A percentile compares a stretch with the other conserved stretches of the same genome.
Evolutionary conservation across 257 asterid genomes (phyloP).

Genomic region (Solanum pinnatisectum): DNA sequence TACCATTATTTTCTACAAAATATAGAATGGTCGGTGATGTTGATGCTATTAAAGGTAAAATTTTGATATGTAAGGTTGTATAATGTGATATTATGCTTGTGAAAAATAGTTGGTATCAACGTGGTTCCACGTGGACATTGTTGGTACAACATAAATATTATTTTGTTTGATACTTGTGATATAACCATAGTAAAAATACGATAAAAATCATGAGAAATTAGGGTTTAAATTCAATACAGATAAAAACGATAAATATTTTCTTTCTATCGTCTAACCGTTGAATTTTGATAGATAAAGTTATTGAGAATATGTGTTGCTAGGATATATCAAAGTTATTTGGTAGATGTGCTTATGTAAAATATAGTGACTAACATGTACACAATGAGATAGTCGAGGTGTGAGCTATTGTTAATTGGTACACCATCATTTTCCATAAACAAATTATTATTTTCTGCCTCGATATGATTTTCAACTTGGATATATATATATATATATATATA

Average conservation of each 20-base stretch:
- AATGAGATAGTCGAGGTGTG: background rate
- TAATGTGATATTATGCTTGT: background rate
- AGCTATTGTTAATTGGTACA: accelerated
- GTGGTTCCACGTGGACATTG: background rate
- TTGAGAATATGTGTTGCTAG: background rate
- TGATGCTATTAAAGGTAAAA: background rate
- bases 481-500: too few relatives aligned
- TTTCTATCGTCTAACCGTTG: background rate
- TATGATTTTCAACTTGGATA: background rate
- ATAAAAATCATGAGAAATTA: background rate
- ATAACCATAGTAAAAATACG: background rate
- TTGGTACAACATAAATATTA: background rate
- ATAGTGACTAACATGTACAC: background rate
- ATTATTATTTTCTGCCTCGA: too few relatives aligned
- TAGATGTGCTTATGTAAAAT: background rate
- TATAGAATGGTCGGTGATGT: background rate
- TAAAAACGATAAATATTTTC: background rate
- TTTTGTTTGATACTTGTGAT: background rate
- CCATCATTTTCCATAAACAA: background rate
- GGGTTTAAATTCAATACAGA: background rate
- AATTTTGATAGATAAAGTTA: background rate
- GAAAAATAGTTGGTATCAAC: background rate
- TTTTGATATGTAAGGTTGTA: background rate
- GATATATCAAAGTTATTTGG: background rate
- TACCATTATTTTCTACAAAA: background rate